Conservation (phyloP, 2,329 filamentous ascomycete genomes). For the Cylindrodendrum hubeiense region DNA sequence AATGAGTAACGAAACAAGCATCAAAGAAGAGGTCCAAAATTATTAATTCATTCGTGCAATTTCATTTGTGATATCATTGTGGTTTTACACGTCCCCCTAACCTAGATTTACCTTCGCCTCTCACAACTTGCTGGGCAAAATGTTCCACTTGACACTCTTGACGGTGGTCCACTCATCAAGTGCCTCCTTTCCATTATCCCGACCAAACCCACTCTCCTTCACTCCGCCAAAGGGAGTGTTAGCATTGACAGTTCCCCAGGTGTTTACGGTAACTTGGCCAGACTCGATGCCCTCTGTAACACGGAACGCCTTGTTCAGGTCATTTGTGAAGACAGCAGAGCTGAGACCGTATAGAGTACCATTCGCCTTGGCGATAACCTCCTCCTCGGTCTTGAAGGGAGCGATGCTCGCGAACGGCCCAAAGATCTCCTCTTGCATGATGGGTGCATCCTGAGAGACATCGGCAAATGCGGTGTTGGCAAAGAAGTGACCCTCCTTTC, state of each 20-base stretch:
- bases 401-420: slow-evolving; percentile 46
- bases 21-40: too few relatives aligned
- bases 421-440: slow-evolving; percentile 48
- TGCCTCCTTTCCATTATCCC: slow-evolving; percentile 49
- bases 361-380: slow-evolving; percentile 44
- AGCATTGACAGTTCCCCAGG: slow-evolving; percentile 40
- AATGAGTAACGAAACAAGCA: too few relatives aligned
- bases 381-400: slow-evolving; percentile 43
- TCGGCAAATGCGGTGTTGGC: slow-evolving; percentile 46
- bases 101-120: too few relatives aligned
- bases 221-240: slow-evolving; percentile 50
- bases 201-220: slow-evolving; percentile 49
- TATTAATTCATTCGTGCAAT: too few relatives aligned
- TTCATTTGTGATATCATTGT: background rate
- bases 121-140: slow-evolving; percentile 29
- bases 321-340: slow-evolving; percentile 66
- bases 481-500: slow-evolving; percentile 43
- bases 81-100: too few relatives aligned
- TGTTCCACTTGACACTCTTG: slow-evolving; percentile 45
- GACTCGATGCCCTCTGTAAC: slow-evolving; percentile 62
- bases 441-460: slow-evolving; percentile 40
- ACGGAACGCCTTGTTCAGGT: slow-evolving; percentile 50
- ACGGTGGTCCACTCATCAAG: slow-evolving; percentile 47
- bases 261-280: slow-evolving; percentile 75
- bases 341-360: slow-evolving; percentile 65